Conservation (phyloP, 306 rosid genomes). For the Cucumis cinereus region DNA sequence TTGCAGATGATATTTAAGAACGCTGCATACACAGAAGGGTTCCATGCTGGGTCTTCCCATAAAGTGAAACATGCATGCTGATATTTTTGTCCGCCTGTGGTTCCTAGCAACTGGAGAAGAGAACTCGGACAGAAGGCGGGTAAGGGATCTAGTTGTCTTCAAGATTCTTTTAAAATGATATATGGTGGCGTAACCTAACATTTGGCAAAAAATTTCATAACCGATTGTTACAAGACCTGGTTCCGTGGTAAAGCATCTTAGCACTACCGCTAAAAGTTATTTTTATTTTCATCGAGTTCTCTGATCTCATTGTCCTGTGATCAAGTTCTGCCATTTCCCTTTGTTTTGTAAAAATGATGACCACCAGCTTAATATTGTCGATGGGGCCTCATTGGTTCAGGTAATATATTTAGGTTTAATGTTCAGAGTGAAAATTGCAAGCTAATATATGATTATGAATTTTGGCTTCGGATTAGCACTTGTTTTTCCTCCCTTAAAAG, state of each 20-base stretch:
- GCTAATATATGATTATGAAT: not conserved
- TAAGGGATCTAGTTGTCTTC: not conserved
- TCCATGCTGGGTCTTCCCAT: conserved; percentile 52
- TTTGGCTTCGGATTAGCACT: not conserved
- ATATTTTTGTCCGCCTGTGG: not conserved
- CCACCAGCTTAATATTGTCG: not conserved
- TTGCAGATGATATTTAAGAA: conserved; percentile 65
- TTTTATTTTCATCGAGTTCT: not conserved
- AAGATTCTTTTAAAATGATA: not conserved
- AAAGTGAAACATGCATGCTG: conserved; percentile 21
- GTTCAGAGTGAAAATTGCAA: not conserved
- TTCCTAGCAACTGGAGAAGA: not conserved
- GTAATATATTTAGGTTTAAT: not conserved
- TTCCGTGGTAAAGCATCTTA: not conserved
- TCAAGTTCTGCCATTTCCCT: not conserved
- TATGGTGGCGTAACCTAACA: not conserved
- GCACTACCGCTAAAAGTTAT: not conserved
- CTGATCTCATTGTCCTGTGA: not conserved
- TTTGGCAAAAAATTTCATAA: not conserved
- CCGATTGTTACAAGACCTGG: not conserved
- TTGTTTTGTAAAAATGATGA: not conserved
- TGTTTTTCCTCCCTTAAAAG: not conserved
- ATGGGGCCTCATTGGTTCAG: not conserved
- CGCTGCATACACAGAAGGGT: conserved; percentile 86
- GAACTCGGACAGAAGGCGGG: not conserved